Percentiles rank a stretch among this genome's conserved stretches.
These are phyloP conservation scores for Marsdenia floribunda DNA, from an alignment of 257 asterid species.

Conservation along the genomic window DNA sequence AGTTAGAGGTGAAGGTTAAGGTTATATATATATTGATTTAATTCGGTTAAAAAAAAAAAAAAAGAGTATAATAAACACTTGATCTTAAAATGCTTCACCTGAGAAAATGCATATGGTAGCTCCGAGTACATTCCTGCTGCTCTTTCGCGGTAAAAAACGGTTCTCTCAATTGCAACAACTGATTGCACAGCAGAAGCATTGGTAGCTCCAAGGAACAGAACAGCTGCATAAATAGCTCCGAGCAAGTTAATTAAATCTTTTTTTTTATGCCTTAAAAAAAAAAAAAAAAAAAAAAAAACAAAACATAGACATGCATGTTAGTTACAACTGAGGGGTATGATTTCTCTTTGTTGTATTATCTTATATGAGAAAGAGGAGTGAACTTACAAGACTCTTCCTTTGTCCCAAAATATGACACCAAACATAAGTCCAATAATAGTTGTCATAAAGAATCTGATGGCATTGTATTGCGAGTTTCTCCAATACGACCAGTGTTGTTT, in stretches of 20 bases:
- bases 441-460: slow-evolving; percentile 55
- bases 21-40: not conserved
- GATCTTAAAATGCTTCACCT: slow-evolving; percentile 35
- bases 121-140: slow-evolving; percentile 93
- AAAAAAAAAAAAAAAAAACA: not conserved
- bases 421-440: slow-evolving; percentile 42
- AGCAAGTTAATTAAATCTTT: slow-evolving; percentile 70
- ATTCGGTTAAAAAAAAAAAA: no score
- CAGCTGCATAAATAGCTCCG: slow-evolving; percentile 84
- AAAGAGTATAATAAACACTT: not conserved
- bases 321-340: not conserved
- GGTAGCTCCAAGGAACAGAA: slow-evolving; percentile 73
- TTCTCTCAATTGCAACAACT: slow-evolving; percentile 64
- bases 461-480: slow-evolving; percentile 62
- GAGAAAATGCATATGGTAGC: slow-evolving; percentile 80
- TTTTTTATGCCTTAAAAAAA: slow-evolving; percentile 42
- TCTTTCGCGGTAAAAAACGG: slow-evolving; percentile 81
- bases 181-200: slow-evolving; percentile 76
- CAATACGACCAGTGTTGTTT: slow-evolving; percentile 68
- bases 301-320: not conserved
- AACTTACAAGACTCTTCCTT: slow-evolving; percentile 47
- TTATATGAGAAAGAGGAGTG: not conserved
- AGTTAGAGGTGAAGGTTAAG: not conserved
- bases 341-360: not conserved
- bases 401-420: slow-evolving; percentile 70